These are phyloP conservation scores for Haberlea rhodopensis DNA, from an alignment of 257 asterid species.

Conservation along the genomic window DNA sequence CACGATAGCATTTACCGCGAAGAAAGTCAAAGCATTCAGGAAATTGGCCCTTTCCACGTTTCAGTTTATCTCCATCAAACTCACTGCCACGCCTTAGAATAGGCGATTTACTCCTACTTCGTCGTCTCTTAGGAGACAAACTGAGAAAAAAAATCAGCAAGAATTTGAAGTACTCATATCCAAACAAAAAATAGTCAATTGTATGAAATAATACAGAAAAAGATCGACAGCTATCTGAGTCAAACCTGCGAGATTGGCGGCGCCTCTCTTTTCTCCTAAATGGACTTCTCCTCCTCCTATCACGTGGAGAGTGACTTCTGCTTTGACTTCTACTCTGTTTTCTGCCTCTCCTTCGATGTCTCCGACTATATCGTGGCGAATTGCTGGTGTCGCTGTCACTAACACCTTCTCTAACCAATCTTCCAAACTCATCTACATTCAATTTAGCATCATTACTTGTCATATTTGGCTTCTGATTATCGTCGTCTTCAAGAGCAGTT, in stretches of 20 bases:
- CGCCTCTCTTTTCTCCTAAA: conserved; percentile 67
- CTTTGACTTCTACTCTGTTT: conserved; percentile 58
- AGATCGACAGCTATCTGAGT: conserved; percentile 2
- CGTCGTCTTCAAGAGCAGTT: conserved; percentile 31
- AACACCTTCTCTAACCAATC: conserved; percentile 74
- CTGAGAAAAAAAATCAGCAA: conserved; percentile 41
- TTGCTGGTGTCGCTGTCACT: conserved; percentile 76
- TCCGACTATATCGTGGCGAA: conserved; percentile 47
- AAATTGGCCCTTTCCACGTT: conserved; percentile 47
- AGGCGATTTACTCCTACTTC: conserved; percentile 79
- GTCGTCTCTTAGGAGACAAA: conserved; percentile 66
- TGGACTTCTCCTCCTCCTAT: conserved; percentile 73
- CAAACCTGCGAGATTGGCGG: conserved; percentile 76
- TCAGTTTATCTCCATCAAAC: conserved; percentile 42
- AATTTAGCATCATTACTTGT: conserved; percentile 33
- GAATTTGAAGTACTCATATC: conserved; percentile 18
- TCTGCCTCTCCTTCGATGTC: conserved; percentile 57
- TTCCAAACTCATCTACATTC: conserved; percentile 85
- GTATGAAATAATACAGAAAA: conserved; percentile 10
- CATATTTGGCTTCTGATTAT: conserved; percentile 30
- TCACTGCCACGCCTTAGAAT: conserved; percentile 44
- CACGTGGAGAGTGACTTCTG: conserved; percentile 78
- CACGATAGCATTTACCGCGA: conserved; percentile 85
- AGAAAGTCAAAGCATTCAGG: conserved; percentile 62
- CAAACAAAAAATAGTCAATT: conserved; percentile 6